Percentiles rank a stretch among this genome's conserved stretches.
Conservation (phyloP, 2,329 filamentous ascomycete species). For the Aureobasidium uvarum region DNA sequence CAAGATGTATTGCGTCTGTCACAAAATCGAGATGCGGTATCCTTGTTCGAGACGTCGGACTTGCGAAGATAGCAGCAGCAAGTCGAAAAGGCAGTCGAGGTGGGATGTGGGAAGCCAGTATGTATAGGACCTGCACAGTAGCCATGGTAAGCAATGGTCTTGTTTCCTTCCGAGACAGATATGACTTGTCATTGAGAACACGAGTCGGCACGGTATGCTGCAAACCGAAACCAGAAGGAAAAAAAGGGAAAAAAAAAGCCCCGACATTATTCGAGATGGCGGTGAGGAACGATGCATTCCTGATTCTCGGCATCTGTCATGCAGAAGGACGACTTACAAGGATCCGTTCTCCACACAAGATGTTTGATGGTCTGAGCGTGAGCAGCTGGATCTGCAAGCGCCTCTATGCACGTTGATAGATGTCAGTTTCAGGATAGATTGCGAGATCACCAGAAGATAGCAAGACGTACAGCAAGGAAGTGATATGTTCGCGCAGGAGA, state of each 20-base stretch:
- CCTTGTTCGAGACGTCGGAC: neutral
- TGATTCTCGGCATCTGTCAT: slow-evolving; percentile 25
- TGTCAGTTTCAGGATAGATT: slow-evolving; percentile 25
- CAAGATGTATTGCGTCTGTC: slow-evolving; percentile 3
- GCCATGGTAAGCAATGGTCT: slow-evolving; percentile 23
- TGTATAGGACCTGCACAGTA: slow-evolving; percentile 20
- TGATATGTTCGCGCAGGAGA: neutral
- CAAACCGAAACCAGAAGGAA: slow-evolving; percentile 22
- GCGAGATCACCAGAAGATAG: slow-evolving; percentile 1
- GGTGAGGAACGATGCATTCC: slow-evolving; percentile 26
- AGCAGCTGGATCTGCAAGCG: slow-evolving; percentile 23
- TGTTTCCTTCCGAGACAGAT: slow-evolving; percentile 17
- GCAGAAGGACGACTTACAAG: slow-evolving; percentile 24
- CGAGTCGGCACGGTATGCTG: slow-evolving; percentile 23
- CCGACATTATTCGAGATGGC: slow-evolving; percentile 20
- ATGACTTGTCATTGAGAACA: slow-evolving; percentile 23
- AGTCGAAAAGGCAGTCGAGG: neutral
- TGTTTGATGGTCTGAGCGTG: slow-evolving; percentile 18
- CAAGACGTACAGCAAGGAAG: slow-evolving; percentile 10
- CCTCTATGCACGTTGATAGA: slow-evolving; percentile 26
- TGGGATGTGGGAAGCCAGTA: slow-evolving; percentile 18
- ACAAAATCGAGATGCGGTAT: neutral
- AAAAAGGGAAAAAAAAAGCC: slow-evolving; percentile 20
- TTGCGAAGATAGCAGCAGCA: neutral
- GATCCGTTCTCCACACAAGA: slow-evolving; percentile 23